Base-by-base conservation (phyloP, 805 yeast genomes). In the Yarrowia divulgata region DNA sequence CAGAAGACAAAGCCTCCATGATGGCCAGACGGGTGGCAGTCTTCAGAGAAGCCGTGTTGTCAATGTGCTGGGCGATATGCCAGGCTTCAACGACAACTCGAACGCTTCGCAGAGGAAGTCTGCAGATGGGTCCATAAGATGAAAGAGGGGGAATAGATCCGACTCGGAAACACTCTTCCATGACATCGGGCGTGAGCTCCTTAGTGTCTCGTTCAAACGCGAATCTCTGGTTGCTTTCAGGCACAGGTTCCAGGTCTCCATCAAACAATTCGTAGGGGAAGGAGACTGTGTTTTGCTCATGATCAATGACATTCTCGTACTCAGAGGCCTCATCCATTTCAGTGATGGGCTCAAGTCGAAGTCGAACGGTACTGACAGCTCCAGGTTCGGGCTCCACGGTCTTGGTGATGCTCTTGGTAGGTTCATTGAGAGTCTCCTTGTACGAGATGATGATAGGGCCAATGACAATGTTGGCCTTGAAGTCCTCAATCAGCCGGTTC, bases 381-480 rank as follows among this genome's bases (percentile, higher is more conserved):
- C 57, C 68, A 12, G 68, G 57, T 16, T 49, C 57, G n/a, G 55
- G 23, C 14, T 48, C 68, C 8, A 48, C 46, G 3, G 68, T 37
- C 29, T 48, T 37, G 39, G 57, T 49, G 29, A 63, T 23, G 23
- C 43, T 48, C 39, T 35, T 13, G 14, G 57, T 63, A 16, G 68
- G 37, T 12, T 75, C 32, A 18, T 68, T 71, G 8, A 86, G 73
- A 0, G 91, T 85, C 77, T 95, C 99, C 75, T 91, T 92, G 77
- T 90, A 94, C 0, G 98, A 90, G 6, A 95, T 97, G 81, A 88
- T 91, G 23, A 95, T 91, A 67, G 88, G 88, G 57, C 97, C 93
- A 48, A 92, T 83, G 40, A 88, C 88, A 0, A 91, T 90, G 69
- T 88, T 87, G 2, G 97, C 97, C 76, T 89, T 89, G 84, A 93